These are phyloP conservation scores for Isabelozyma pseudorhagii DNA, from an alignment of 805 yeast species.

Conservation along the genomic window DNA sequence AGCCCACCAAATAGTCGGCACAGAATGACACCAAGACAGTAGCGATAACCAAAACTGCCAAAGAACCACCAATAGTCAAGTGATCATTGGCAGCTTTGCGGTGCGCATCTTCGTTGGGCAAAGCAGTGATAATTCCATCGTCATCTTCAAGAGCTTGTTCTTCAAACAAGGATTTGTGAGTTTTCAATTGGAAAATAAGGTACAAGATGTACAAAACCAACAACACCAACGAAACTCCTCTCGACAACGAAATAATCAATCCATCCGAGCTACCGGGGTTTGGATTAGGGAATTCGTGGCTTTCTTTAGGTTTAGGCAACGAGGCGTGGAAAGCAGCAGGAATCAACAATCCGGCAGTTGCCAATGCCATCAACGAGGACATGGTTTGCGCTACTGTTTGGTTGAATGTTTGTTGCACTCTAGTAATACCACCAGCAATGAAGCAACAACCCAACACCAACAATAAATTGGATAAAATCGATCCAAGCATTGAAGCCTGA, in stretches of 20 bases:
- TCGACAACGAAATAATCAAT: conserved; percentile 69
- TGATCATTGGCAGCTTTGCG: conserved; percentile 25
- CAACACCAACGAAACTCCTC: conserved; percentile 82
- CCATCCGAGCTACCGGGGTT: conserved; percentile 23
- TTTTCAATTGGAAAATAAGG: conserved; percentile 81
- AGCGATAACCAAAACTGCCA: conserved; percentile 54
- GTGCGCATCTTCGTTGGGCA: conserved; percentile 15
- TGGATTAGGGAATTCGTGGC: conserved; percentile 36
- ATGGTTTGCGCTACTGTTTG: conserved; percentile 98
- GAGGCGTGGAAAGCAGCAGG: conserved; percentile 96
- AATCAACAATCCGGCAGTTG: conserved; percentile 81
- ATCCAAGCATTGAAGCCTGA: conserved; percentile 96
- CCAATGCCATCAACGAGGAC: conserved; percentile 89
- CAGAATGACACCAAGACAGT: conserved; percentile 83
- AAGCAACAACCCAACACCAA: conserved; percentile 96
- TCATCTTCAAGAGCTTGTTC: conserved; percentile 31
- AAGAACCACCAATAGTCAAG: conserved; percentile 52
- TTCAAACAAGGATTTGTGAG: conserved; percentile 79
- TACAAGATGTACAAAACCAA: conserved; percentile 75
- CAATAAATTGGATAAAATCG: conserved; percentile 82
- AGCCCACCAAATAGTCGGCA: conserved; percentile 92
- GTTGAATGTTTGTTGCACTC: conserved; percentile 84
- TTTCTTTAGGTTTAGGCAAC: conserved; percentile 46
- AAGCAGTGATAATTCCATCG: conserved; percentile 33
- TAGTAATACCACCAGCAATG: conserved; percentile 84